phyloP scores from a whole-genome alignment of 805 yeast species.

The Wickerhamiella allomyrinae region DNA sequence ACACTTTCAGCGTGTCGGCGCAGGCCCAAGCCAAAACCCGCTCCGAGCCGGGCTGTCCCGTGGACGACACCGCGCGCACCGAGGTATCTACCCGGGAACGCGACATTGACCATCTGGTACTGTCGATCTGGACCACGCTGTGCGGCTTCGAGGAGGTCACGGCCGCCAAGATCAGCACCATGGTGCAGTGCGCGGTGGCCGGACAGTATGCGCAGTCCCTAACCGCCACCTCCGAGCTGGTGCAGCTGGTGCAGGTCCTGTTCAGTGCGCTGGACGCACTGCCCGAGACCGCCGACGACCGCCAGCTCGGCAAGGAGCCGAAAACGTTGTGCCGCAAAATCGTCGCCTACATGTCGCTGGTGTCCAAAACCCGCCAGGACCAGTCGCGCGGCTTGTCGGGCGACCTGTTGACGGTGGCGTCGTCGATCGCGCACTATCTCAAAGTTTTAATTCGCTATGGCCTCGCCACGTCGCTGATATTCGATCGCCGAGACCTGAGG shows the following conservation, averaged over 20 bases:
- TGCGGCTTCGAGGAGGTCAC: slow-evolving; percentile 83
- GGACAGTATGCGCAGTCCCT: slow-evolving; percentile 58
- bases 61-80: slow-evolving; percentile 6
- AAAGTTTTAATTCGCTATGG: slow-evolving; percentile 75
- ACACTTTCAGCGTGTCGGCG: not conserved
- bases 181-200: slow-evolving; percentile 72
- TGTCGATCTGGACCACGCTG: slow-evolving; percentile 69
- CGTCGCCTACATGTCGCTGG: slow-evolving; percentile 72
- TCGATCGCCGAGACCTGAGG: slow-evolving; percentile 39
- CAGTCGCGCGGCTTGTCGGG: slow-evolving; percentile 16
- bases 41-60: not conserved
- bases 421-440: slow-evolving; percentile 84
- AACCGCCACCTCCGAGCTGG: slow-evolving; percentile 52
- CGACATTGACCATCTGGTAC: slow-evolving; percentile 43
- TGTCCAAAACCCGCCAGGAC: slow-evolving; percentile 41
- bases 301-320: slow-evolving; percentile 42
- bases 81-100: slow-evolving; percentile 33
- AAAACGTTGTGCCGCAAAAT: slow-evolving; percentile 77
- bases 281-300: slow-evolving; percentile 5
- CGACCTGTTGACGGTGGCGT: slow-evolving; percentile 57
- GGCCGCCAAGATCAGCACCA: slow-evolving; percentile 78
- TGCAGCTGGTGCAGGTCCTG: slow-evolving; percentile 58
- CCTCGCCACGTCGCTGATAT: slow-evolving; percentile 57
- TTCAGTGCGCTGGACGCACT: slow-evolving; percentile 54
- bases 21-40: not conserved